Conservation (phyloP, 1,139 yeast species). For the Saccharomyces hybrid region DNA sequence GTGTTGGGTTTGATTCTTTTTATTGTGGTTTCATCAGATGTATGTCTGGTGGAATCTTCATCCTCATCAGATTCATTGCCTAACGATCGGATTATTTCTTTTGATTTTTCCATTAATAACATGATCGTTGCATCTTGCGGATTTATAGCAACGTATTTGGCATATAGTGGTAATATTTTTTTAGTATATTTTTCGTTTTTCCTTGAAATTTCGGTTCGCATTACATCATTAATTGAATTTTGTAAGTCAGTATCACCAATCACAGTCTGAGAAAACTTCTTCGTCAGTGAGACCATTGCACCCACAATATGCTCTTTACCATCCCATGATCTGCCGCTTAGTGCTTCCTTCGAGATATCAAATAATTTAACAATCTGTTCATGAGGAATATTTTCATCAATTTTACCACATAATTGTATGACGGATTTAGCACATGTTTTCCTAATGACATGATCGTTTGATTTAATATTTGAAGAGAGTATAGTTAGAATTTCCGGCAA, state of each 20-base stretch:
- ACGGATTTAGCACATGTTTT: constrained; percentile 67
- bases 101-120: constrained; percentile 27
- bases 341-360: constrained; percentile 50
- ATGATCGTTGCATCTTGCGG: constrained; percentile 36
- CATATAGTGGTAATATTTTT: constrained; percentile 44
- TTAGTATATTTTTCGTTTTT: constrained; percentile 59
- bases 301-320: constrained; percentile 75
- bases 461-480: constrained; percentile 43
- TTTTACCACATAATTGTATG: constrained; percentile 47
- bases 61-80: constrained; percentile 2
- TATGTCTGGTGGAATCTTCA: constrained; percentile 2
- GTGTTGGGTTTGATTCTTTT: constrained; percentile 20
- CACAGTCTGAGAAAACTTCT: constrained; percentile 38
- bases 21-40: constrained; percentile 1
- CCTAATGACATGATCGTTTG: constrained; percentile 58
- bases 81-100: not conserved
- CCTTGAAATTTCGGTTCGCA: constrained; percentile 57
- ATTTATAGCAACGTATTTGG: constrained; percentile 41
- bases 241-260: constrained; percentile 28
- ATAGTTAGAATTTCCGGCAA: constrained; percentile 59
- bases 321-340: constrained; percentile 76
- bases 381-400: constrained; percentile 34
- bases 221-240: constrained; percentile 38
- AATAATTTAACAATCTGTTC: constrained; percentile 38
- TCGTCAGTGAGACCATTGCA: constrained; percentile 56